Conservation (phyloP, 169 alveolate species). For the Neospora caninum region DNA sequence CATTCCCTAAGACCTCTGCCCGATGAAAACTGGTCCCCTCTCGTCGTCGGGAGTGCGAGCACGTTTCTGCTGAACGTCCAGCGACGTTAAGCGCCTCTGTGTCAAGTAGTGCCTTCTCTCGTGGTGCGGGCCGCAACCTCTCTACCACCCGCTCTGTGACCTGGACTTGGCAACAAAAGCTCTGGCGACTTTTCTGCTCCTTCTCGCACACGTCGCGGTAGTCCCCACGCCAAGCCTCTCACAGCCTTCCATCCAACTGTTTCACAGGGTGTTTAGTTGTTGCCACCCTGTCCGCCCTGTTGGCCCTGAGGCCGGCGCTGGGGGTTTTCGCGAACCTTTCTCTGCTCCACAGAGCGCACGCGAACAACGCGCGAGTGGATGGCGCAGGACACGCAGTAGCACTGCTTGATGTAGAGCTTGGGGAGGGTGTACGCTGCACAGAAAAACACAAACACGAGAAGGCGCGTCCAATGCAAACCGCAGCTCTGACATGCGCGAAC, state of each 20-base stretch:
- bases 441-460: not conserved
- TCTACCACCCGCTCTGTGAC: no score
- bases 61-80: not conserved
- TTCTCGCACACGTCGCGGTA: no score
- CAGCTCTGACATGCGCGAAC: not conserved
- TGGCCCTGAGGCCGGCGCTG: conserved; percentile 62
- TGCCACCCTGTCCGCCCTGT: not conserved
- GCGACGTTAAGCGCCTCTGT: not conserved
- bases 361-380: conserved; percentile 99
- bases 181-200: no score
- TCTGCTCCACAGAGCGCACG: conserved; percentile 75
- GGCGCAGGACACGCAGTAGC: conserved; percentile 99
- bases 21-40: not conserved
- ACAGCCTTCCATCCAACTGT: not conserved
- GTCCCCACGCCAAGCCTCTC: no score
- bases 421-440: conserved; percentile 91
- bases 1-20: not conserved
- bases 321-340: conserved; percentile 69
- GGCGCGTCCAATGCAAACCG: not conserved
- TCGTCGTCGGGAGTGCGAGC: not conserved
- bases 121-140: no score
- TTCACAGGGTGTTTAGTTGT: not conserved
- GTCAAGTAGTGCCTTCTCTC: no score
- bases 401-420: conserved; percentile 97
- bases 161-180: no score